A percentile compares a stretch with the other conserved stretches of the same genome.
Evolutionary conservation across 2,329 filamentous ascomycete species (phyloP).

Genomic region (Keithomyces neogunnii): DNA sequence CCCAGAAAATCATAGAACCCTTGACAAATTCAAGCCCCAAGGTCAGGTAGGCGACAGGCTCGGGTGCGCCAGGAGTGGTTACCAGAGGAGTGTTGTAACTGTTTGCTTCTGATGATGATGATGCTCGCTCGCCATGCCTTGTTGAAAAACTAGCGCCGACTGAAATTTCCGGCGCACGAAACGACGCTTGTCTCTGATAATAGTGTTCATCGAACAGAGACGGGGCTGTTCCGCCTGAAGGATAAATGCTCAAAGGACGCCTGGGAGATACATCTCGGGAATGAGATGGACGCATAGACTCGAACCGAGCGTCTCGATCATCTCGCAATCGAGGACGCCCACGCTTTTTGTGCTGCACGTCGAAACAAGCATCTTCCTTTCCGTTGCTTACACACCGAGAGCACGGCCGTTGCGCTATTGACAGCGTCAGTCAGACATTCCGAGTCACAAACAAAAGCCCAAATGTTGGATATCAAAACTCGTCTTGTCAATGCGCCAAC

Average conservation of each 20-base stretch:
- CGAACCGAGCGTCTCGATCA: constrained; percentile 54
- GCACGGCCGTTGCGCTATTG: constrained; percentile 64
- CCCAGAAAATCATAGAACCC: constrained; percentile 45
- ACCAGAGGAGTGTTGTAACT: not conserved
- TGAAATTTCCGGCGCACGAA: constrained; percentile 47
- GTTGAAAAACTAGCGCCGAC: constrained; percentile 37
- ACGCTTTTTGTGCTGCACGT: constrained; percentile 81
- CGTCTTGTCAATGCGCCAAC: no score
- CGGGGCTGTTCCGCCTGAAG: constrained; percentile 32
- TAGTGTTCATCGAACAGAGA: constrained; percentile 36
- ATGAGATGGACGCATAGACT: constrained; percentile 38
- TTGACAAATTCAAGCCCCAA: constrained; percentile 51
- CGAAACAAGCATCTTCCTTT: constrained; percentile 72
- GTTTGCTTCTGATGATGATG: constrained; percentile 1
- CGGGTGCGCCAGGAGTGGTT: constrained; percentile 27
- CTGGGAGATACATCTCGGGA: constrained; percentile 36
- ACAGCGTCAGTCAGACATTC: constrained; percentile 22
- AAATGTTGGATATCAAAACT: not conserved
- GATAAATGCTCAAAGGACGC: constrained; percentile 43
- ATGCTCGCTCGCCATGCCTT: constrained; percentile 39
- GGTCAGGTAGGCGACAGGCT: constrained; percentile 50
- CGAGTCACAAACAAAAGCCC: not conserved
- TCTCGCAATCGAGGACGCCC: constrained; percentile 71
- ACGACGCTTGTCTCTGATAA: constrained; percentile 37
- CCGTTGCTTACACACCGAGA: constrained; percentile 69